phyloP scores from a whole-genome alignment of 2,329 filamentous ascomycete genomes.

The Pseudocercospora musae region DNA sequence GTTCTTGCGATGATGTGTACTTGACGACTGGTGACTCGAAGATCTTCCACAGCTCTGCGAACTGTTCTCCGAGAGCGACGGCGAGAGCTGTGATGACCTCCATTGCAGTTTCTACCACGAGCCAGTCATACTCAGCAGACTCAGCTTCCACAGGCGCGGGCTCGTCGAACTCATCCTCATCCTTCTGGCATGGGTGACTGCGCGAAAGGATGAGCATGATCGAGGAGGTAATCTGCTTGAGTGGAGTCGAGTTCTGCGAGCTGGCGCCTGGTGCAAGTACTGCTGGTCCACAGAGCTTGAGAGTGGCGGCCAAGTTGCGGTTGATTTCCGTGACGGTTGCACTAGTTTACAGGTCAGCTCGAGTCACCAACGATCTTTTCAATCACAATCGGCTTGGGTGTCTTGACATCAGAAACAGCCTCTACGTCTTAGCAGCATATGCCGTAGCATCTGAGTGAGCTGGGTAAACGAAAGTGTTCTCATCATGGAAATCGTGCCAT shows the following conservation, averaged over 20 bases:
- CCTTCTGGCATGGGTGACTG: slow-evolving; percentile 88
- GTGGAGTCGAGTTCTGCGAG: slow-evolving; percentile 43
- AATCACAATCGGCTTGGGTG: slow-evolving; percentile 3
- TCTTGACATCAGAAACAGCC: slow-evolving; percentile 49
- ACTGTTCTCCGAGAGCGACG: slow-evolving; percentile 74
- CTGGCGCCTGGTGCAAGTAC: slow-evolving; percentile 67
- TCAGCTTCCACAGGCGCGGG: slow-evolving; percentile 65
- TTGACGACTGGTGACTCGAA: slow-evolving; percentile 90
- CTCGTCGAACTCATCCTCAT: slow-evolving; percentile 78
- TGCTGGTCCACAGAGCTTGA: slow-evolving; percentile 86
- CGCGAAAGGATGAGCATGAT: slow-evolving; percentile 79
- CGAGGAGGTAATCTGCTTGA: slow-evolving; percentile 66
- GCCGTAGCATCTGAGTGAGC: slow-evolving; percentile 92
- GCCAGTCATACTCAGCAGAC: slow-evolving; percentile 95
- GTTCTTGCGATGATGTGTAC: slow-evolving; percentile 80
- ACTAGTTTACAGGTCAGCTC: slow-evolving; percentile 48
- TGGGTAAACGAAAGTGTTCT: slow-evolving; percentile 87
- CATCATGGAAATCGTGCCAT: slow-evolving; percentile 62
- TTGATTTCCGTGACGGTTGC: slow-evolving; percentile 92
- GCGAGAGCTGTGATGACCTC: slow-evolving; percentile 86
- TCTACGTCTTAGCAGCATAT: slow-evolving; percentile 36
- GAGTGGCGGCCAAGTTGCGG: slow-evolving; percentile 82
- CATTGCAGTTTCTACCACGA: slow-evolving; percentile 89
- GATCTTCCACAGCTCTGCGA: slow-evolving; percentile 88
- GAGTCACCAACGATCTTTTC: slow-evolving; percentile 42